Base-by-base conservation (phyloP, 1,284 basidiomycete genomes). In the Mrakiaceae sp. region DNA sequence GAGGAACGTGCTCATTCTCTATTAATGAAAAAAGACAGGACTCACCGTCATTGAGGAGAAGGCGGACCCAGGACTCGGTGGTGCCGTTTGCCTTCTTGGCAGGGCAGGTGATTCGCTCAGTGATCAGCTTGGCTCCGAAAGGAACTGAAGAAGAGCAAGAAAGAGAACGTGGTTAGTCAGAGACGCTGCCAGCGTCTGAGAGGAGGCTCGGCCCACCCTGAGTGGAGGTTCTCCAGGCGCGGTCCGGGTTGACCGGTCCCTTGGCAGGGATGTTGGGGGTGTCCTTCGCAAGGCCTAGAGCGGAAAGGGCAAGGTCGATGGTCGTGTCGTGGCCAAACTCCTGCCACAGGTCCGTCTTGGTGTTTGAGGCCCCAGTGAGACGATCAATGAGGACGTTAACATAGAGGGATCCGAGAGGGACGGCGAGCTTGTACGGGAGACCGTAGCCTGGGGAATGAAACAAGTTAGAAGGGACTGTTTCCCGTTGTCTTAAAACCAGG, bases 281-380 rank as follows among this genome's bases (percentile, higher is more conserved):
- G 69, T 81, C 78, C 77, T 76, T 76, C 43, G 77, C 79, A 7
- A 81, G 71, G 0, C 76, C 77, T 60, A 80, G 74, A 3, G 78
- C 76, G 49, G 79, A 78, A 52, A 81, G 69, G 43, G 77, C 76
- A 46, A 79, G 63, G 67, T 81, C 78, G 68, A 82, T 77, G n/a
- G 77, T 80, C 5, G 76, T 79, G 66, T 82, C 79, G 68, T 81
- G 80, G 2, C 77, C 79, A 68, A 81, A 81, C 70, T 82, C 78
- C 60, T 82, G 71, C 71, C 77, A 78, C 12, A 78, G 70, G 42
- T 72, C 61, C 60, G 74, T 66, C 12, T 77, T 75, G 48, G 61
- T 60, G 10, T 54, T 59, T 59, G 74, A 76, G 27, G 71, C 62
- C 68, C 79, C 79, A 27, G 76, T 74, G 64, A 80, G 74, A n/a